Evolutionary conservation across 1,284 basidiomycete genomes (phyloP).

Genomic region (Hymenochaete sp.): DNA sequence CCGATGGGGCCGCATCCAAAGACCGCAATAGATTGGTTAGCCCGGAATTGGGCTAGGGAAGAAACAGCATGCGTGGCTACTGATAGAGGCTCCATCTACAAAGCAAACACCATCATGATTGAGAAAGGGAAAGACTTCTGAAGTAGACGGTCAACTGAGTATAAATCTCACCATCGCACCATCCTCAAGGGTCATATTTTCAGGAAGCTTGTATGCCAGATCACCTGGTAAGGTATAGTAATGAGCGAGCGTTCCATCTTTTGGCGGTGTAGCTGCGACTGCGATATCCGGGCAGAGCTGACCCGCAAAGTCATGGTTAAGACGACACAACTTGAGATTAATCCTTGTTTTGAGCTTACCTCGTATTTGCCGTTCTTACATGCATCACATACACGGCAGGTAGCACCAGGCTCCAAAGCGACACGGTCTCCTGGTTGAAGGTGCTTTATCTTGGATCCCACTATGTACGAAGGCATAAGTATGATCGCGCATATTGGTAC

Average conservation of each 20-base stretch:
- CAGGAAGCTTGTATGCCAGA: conserved; percentile 66
- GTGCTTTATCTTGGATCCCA: conserved; percentile 62
- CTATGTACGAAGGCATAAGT: conserved; percentile 28
- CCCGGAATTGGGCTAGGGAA: conserved; percentile 64
- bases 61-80: conserved; percentile 87
- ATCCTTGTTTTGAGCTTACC: conserved; percentile 39
- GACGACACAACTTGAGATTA: conserved; percentile 6
- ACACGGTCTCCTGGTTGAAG: conserved; percentile 79
- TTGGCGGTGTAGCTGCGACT: conserved; percentile 85
- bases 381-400: conserved; percentile 61
- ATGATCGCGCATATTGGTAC: not conserved
- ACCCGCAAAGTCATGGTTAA: conserved; percentile 22
- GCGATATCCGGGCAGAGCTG: conserved; percentile 69
- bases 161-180: conserved; percentile 63
- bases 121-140: not conserved
- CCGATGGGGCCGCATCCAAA: conserved; percentile 93
- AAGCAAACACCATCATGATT: not conserved
- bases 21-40: conserved; percentile 67
- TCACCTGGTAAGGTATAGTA: conserved; percentile 75
- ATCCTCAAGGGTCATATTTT: conserved; percentile 72
- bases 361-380: conserved; percentile 79
- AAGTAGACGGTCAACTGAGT: not conserved
- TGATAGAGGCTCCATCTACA: conserved; percentile 86
- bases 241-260: conserved; percentile 79
- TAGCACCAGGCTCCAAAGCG: conserved; percentile 77